These are phyloP conservation scores for Articulospora tetracladia DNA, from an alignment of 495 filamentous ascomycete species.

Conservation along the genomic window DNA sequence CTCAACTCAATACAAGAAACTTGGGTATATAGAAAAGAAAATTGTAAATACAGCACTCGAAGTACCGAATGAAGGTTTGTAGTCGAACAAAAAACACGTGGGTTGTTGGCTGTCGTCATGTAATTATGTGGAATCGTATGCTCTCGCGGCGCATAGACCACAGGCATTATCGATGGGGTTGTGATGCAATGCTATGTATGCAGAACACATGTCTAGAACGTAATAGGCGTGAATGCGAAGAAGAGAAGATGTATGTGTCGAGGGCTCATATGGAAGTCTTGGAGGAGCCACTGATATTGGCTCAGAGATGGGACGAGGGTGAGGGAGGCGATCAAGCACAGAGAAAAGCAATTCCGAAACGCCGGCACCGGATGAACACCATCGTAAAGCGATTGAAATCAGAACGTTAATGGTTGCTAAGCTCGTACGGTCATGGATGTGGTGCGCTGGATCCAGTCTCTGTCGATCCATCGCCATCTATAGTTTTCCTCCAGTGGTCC, in stretches of 20 bases:
- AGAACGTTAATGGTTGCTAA: background rate
- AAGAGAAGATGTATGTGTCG: constrained; percentile 5
- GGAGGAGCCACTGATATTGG: background rate
- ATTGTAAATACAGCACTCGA: constrained; percentile 3
- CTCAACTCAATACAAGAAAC: constrained; percentile 26
- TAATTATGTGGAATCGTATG: constrained; percentile 13
- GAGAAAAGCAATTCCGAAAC: background rate
- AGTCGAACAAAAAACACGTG: constrained; percentile 11
- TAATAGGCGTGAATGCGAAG: constrained; percentile 18
- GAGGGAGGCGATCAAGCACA: background rate
- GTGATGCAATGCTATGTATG: constrained; percentile 18
- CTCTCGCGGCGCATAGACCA: constrained; percentile 15
- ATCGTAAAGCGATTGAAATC: background rate
- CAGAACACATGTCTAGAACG: constrained; percentile 23
- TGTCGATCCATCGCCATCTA: constrained; percentile 75
- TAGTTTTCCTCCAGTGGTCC: constrained; percentile 95
- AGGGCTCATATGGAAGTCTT: background rate
- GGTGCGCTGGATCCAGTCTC: constrained; percentile 46
- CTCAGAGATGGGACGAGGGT: background rate
- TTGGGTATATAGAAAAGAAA: constrained; percentile 27
- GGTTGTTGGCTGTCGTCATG: constrained; percentile 16
- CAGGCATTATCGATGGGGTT: constrained; percentile 8
- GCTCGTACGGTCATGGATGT: constrained; percentile 22
- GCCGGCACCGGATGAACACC: background rate
- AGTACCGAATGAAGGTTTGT: background rate